Evolutionary conservation across 331 rosid species (phyloP).

Genomic region (Malus hybrid): DNA sequence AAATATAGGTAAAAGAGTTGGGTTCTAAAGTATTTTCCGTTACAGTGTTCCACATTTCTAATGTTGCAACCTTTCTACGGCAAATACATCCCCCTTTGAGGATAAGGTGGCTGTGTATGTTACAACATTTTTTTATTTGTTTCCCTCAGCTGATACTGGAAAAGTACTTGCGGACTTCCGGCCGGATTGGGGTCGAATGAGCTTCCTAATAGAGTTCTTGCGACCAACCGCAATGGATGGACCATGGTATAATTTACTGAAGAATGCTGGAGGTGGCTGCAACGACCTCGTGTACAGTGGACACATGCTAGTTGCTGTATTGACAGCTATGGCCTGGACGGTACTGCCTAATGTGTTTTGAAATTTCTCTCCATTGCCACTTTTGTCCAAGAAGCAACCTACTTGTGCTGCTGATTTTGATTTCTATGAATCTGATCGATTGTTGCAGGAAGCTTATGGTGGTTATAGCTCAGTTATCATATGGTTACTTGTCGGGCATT

Average conservation of each 20-base stretch:
- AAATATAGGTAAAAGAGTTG: neutral
- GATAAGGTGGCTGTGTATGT: constrained; percentile 6
- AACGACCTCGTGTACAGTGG: constrained; percentile 94
- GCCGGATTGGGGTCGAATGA: constrained; percentile 84
- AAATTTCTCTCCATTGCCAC: neutral
- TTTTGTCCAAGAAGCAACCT: neutral
- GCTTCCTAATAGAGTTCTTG: constrained; percentile 64
- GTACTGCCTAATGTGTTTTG: constrained; percentile 36
- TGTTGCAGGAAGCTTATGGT: constrained; percentile 87
- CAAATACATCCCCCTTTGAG: constrained; percentile 5
- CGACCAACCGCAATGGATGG: constrained; percentile 70
- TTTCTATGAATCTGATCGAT: constrained; percentile 1
- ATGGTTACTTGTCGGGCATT: constrained; percentile 76
- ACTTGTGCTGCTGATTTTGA: constrained; percentile 5
- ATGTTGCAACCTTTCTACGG: neutral
- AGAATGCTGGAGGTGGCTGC: constrained; percentile 88
- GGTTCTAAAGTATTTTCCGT: neutral
- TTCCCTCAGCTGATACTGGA: constrained; percentile 58
- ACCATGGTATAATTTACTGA: constrained; percentile 74
- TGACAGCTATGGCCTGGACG: constrained; percentile 99
- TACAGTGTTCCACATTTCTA: neutral
- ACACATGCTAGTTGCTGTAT: constrained; percentile 91
- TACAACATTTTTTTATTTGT: constrained; percentile 19
- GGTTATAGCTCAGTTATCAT: constrained; percentile 76
- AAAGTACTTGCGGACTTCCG: constrained; percentile 32